A percentile compares a stretch with the other conserved stretches of the same genome.
Evolutionary conservation across 495 filamentous ascomycete species (phyloP).

Genomic region (Daldinia childiae): DNA sequence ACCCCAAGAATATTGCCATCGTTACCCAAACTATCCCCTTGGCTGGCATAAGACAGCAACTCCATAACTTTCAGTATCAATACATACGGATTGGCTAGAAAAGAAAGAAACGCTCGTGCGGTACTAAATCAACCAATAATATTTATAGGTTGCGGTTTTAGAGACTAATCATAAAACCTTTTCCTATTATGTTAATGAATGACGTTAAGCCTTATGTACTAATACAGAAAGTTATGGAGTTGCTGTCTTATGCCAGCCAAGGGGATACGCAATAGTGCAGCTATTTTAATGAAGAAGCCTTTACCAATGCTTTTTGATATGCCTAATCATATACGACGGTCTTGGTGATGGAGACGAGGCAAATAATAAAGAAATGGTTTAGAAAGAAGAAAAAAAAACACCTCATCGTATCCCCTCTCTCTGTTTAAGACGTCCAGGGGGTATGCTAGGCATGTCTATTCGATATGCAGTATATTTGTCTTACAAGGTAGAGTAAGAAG

Average conservation of each 20-base stretch:
- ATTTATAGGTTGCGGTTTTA: no score
- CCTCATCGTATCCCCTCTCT: constrained; percentile 8
- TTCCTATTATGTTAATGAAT: no score
- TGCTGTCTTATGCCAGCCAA: no score
- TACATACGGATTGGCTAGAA: no score
- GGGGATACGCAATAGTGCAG: constrained; percentile 46
- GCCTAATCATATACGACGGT: constrained; percentile 4
- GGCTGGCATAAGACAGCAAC: no score
- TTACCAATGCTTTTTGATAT: constrained; percentile 28
- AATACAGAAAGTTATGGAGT: no score
- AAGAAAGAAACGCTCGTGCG: no score
- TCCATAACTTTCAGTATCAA: no score
- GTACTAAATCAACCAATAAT: no score
- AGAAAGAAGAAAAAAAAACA: constrained; percentile 1
- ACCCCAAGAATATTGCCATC: constrained; percentile 25
- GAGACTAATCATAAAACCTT: no score
- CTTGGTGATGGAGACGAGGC: constrained; percentile 9
- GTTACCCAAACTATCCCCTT: constrained; percentile 30
- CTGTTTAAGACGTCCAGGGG: no score
- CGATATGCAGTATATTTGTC: constrained; percentile 2
- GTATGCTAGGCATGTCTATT: background rate
- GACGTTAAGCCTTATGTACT: no score
- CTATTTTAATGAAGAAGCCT: constrained; percentile 36
- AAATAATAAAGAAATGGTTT: background rate
- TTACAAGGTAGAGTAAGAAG: background rate